Evolutionary conservation across 106 monocot species (phyloP), one percentile per base, ranked within the genome.

Genomic region (Dendrobium chrysotoxum): DNA sequence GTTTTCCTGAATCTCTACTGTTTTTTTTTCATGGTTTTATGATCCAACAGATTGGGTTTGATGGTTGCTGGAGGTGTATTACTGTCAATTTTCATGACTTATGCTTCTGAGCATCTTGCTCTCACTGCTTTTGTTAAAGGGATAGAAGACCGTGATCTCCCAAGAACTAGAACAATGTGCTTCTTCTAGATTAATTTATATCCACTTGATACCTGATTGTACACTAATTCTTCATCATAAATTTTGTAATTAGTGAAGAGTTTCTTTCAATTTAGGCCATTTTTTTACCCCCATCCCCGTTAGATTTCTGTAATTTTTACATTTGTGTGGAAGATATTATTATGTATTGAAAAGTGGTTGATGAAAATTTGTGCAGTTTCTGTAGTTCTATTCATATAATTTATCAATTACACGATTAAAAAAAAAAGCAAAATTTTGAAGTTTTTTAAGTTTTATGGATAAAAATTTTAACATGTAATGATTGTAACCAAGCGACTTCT

Each of bases 51-150:
- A 81, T 78, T 98, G 53, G 98, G 92, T 25, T 80, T 98, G 81
- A 89, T 94, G 85, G 89, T 95, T 25, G 94, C 54, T 9, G 94
- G 89, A 67, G 98, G 94, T 5, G 6, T 98, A 21, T 70, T 95
- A 57, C 75, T 98, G 80, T 86, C 92, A 77, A 83, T 91, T 4
- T 94, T 94, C 86, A 95, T 92, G 98, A 89, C 94, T 40, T 89
- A 91, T 79, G 94, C 98, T 28, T 79, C 98, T 0, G 94, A 94
- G 82, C 90, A 94, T 77, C 83, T 98, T 72, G 89, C 98, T 26
- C 82, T 92, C 57, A 80, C 86, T 74, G 87, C 94, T 25, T 98
- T 98, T 79, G 15, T 88, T 21, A 91, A 76, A 78, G 98, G 98
- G 45, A 61, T 77, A 8, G 92, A 94, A 79, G 94, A 92, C 53